Evolutionary conservation across 805 yeast genomes (phyloP), one percentile per base, ranked within the genome.

Genomic region (Candida stauntonica): DNA sequence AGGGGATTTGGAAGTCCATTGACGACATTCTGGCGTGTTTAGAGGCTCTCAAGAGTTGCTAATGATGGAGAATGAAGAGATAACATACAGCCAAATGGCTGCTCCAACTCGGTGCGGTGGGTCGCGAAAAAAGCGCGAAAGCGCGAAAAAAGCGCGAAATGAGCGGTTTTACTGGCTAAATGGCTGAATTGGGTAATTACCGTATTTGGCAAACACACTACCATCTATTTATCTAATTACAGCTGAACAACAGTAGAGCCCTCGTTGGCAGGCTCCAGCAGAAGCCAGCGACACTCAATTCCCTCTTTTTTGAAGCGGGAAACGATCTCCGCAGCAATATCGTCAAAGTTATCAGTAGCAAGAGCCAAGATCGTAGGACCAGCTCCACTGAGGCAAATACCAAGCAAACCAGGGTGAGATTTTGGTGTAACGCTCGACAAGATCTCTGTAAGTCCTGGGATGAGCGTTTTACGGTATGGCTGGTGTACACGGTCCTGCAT

Each of bases 401-500:
- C 99, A 42, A 93, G 71, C 33, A 89, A 70, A 4, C 97, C 97
- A 2, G 82, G 81, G 58, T 86, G 85, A 5, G 85, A 69, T 31
- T 75, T 71, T 30, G 98, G 96, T 0, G 94, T 86, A 36, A 93
- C 81, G 12, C 83, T 72, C 6, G 78, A 68, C 50, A 93, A 71
- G 34, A 93, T 86, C 45, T 86, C 87, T 9, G 82, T 71, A 39
- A 93, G 72, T 0, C 98, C 99, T 5, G 99, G 99, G 41, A 93
- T 86, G 51, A 91, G 73, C 12, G 81, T 79, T 56, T 88, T 80
- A 57, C 99, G 77, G 72, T 91, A 93, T n/a, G 97, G 96, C 63
- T 93, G 99, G 65, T 93, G 99, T 28, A 93, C 75, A 56, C 83
- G 81, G 63, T 93, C 99, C 66, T 87, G 95, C 98, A 93, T 93